phyloP scores from a whole-genome alignment of 2,329 filamentous ascomycete genomes.

The Paraphoma chrysanthemicola region DNA sequence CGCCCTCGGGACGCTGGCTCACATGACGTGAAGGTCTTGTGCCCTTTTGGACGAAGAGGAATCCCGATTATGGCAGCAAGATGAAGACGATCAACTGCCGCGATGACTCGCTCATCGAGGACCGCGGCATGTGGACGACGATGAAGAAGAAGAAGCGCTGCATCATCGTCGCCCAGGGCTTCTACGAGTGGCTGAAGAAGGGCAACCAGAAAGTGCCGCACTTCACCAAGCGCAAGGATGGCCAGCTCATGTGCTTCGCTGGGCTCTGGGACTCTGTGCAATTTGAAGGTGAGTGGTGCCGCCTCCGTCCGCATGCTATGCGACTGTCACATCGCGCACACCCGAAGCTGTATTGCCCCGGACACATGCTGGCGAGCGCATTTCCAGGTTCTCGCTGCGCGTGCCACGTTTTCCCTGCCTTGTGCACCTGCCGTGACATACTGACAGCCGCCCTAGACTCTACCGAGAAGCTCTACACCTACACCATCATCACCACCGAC shows the following conservation, averaged over 20 bases:
- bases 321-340: conserved; percentile 3
- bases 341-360: conserved; percentile 1
- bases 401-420: conserved; percentile 27
- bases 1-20: conserved; percentile 11
- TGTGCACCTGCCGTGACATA: conserved; percentile 16
- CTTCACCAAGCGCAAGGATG: conserved; percentile 82
- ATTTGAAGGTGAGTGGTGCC: conserved; percentile 68
- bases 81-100: conserved; percentile 95
- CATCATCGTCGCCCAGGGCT: conserved; percentile 86
- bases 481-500: conserved; percentile 91
- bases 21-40: conserved; percentile 65
- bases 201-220: conserved; percentile 84
- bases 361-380: conserved; percentile 7
- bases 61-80: conserved; percentile 76
- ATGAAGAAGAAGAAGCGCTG: conserved; percentile 93
- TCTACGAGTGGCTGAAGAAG: conserved; percentile 94
- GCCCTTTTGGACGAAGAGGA: conserved; percentile 90
- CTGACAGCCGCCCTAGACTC: conserved; percentile 55
- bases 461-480: conserved; percentile 79
- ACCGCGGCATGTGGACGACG: conserved; percentile 85
- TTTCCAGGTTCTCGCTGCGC: conserved; percentile 20
- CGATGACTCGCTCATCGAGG: conserved; percentile 79
- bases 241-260: conserved; percentile 84
- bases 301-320: conserved; percentile 1
- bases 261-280: conserved; percentile 90